Evolutionary conservation across 1,139 yeast species (phyloP).

Genomic region (Diutina scorzettiae): DNA sequence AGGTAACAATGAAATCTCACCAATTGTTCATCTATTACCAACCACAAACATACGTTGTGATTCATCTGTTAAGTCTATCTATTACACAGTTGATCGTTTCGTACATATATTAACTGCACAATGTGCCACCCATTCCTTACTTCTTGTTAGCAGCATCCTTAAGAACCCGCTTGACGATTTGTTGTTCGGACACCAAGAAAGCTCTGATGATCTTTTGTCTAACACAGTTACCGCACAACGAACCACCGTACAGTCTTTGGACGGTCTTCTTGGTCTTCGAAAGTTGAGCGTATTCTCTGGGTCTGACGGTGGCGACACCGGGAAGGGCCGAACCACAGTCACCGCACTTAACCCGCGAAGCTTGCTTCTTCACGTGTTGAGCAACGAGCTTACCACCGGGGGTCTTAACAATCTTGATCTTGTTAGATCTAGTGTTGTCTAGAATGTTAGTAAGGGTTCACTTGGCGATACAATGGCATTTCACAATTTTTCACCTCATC

Average conservation of each 20-base stretch:
- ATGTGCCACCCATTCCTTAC: constrained; percentile 3
- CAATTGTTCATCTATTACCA: too few relatives aligned
- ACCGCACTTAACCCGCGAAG: constrained; percentile 97
- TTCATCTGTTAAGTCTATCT: too few relatives aligned
- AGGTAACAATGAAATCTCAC: too few relatives aligned
- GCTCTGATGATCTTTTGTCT: constrained; percentile 98
- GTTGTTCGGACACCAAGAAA: constrained; percentile 98
- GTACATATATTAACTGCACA: constrained; percentile 5
- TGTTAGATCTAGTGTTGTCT: constrained; percentile 99
- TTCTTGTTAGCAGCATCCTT: constrained; percentile 69
- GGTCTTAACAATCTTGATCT: constrained; percentile 98
- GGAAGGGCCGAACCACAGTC: constrained; percentile 90
- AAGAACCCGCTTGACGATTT: constrained; percentile 97
- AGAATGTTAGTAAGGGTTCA: constrained; percentile 27
- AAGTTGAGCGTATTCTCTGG: constrained; percentile 91
- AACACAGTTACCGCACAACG: constrained; percentile 97
- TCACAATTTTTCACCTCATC: background rate
- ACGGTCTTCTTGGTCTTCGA: constrained; percentile 97
- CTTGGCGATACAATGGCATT: background rate
- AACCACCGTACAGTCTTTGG: constrained; percentile 99
- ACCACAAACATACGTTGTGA: too few relatives aligned
- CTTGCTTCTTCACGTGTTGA: constrained; percentile 92
- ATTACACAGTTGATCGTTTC: background rate
- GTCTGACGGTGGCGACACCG: constrained; percentile 92
- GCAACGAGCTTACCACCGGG: constrained; percentile 99